Percentiles rank a stretch among this genome's conserved stretches.
phyloP scores from a whole-genome alignment of 768 basidiomycete genomes.

The Cystobasidium ongulense region DNA sequence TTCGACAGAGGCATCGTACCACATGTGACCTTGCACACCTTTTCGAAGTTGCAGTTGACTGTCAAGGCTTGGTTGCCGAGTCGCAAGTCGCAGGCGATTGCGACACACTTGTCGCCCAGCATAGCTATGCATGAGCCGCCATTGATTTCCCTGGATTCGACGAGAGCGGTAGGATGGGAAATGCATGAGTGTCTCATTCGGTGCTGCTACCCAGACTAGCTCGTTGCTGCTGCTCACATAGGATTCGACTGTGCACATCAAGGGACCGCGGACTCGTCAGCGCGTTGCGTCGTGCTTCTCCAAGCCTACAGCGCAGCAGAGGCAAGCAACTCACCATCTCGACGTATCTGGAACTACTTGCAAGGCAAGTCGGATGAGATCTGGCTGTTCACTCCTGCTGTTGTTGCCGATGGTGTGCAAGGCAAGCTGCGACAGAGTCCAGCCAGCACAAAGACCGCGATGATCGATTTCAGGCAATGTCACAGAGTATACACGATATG shows the following conservation, averaged over 20 bases:
- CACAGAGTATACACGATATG: no score
- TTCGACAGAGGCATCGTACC: not conserved
- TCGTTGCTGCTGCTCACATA: slow-evolving; percentile 18
- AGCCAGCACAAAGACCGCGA: no score
- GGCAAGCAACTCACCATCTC: not conserved
- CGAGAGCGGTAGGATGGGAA: not conserved
- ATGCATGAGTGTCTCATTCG: not conserved
- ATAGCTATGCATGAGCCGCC: slow-evolving; percentile 99
- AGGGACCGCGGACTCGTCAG: slow-evolving; percentile 24
- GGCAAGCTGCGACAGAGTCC: no score
- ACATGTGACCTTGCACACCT: slow-evolving; percentile 52
- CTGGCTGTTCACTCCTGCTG: no score
- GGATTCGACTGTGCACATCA: slow-evolving; percentile 21
- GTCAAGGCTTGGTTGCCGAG: slow-evolving; percentile 79
- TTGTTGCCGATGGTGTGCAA: no score
- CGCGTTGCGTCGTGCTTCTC: not conserved
- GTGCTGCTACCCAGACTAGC: no score
- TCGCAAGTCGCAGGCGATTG: slow-evolving; percentile 90
- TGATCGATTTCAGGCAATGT: no score
- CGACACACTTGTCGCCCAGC: slow-evolving; percentile 97
- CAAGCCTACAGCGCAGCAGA: not conserved
- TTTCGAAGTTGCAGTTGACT: slow-evolving; percentile 86
- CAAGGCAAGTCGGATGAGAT: no score
- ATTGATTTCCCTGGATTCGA: slow-evolving; percentile 56
- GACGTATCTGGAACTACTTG: no score